These are phyloP conservation scores for Chalaropsis ovoidea DNA, from an alignment of 2,329 filamentous ascomycete species.

Conservation along the genomic window DNA sequence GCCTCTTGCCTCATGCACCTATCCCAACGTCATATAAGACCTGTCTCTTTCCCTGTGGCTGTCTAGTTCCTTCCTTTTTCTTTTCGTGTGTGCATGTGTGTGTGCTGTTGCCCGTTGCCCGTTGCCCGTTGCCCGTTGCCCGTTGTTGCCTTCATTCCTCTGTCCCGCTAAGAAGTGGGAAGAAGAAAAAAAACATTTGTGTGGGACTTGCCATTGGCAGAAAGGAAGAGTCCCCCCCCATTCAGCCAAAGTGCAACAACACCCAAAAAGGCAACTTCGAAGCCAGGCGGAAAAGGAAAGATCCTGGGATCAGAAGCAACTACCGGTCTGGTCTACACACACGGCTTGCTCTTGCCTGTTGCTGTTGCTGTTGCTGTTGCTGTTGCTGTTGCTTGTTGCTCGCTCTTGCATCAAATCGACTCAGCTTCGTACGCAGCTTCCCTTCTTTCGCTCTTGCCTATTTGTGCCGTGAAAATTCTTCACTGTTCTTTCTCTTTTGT, in stretches of 20 bases:
- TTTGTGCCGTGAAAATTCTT: constrained; percentile 10
- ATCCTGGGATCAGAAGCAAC: constrained; percentile 28
- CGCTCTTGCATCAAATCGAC: background rate
- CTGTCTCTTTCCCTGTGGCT: background rate
- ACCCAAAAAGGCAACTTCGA: constrained; percentile 11
- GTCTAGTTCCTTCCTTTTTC: background rate
- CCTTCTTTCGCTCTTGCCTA: constrained; percentile 9
- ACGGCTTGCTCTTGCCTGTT: constrained; percentile 7
- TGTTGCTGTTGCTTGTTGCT: no score
- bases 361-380: no score
- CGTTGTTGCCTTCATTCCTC: background rate
- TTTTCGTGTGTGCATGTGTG: background rate
- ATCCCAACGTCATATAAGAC: background rate
- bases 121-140: no score
- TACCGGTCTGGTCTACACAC: constrained; percentile 9
- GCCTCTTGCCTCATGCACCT: background rate
- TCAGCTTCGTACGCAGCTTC: constrained; percentile 13
- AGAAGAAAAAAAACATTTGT: background rate
- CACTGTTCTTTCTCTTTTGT: constrained; percentile 14
- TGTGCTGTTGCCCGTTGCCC: no score
- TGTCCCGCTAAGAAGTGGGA: background rate
- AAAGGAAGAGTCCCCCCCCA: background rate
- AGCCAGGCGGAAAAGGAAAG: constrained; percentile 45
- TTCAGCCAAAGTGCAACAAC: background rate
- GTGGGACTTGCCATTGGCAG: background rate